Evolutionary conservation across 2,329 filamentous ascomycete genomes (phyloP).

Genomic region (Dryadomyces sulphureus): DNA sequence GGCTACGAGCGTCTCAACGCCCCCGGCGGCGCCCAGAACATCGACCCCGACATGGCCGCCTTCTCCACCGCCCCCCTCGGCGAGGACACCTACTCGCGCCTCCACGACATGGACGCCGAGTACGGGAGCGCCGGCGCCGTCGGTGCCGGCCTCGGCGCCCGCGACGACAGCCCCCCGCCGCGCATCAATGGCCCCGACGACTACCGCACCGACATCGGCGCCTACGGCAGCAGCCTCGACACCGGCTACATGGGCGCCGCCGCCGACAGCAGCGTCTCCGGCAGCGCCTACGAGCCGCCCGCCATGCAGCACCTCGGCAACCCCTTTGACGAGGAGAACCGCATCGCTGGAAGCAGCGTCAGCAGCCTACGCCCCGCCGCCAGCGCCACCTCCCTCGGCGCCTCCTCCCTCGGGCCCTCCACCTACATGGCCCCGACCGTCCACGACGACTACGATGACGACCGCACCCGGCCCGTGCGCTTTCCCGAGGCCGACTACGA

Average conservation of each 20-base stretch:
- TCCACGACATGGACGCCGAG: slow-evolving; percentile 39
- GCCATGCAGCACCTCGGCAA: slow-evolving; percentile 8
- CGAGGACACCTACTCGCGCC: slow-evolving; percentile 49
- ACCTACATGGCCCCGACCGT: slow-evolving; percentile 25
- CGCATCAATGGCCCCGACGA: slow-evolving; percentile 3
- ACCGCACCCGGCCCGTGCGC: slow-evolving; percentile 25
- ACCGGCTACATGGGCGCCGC: slow-evolving; percentile 1
- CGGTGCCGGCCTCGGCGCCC: slow-evolving; percentile 21
- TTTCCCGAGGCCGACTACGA: slow-evolving; percentile 47
- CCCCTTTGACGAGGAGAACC: slow-evolving; percentile 32
- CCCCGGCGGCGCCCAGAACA: slow-evolving; percentile 26
- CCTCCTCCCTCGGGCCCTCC: slow-evolving; percentile 8
- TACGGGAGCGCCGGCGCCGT: slow-evolving; percentile 27
- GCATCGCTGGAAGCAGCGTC: too few relatives aligned
- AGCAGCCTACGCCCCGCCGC: slow-evolving; percentile 9
- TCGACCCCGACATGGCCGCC: slow-evolving; percentile 54
- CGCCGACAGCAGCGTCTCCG: neutral
- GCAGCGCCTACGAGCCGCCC: neutral
- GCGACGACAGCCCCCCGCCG: slow-evolving; percentile 19
- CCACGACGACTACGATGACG: slow-evolving; percentile 29
- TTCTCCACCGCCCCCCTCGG: slow-evolving; percentile 54
- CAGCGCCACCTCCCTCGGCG: slow-evolving; percentile 8
- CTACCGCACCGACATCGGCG: slow-evolving; percentile 9
- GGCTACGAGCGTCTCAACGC: slow-evolving; percentile 38
- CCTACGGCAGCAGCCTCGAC: slow-evolving; percentile 11